Base-by-base conservation (phyloP, 768 basidiomycete species). In the Xerocomellus amylosporus region DNA sequence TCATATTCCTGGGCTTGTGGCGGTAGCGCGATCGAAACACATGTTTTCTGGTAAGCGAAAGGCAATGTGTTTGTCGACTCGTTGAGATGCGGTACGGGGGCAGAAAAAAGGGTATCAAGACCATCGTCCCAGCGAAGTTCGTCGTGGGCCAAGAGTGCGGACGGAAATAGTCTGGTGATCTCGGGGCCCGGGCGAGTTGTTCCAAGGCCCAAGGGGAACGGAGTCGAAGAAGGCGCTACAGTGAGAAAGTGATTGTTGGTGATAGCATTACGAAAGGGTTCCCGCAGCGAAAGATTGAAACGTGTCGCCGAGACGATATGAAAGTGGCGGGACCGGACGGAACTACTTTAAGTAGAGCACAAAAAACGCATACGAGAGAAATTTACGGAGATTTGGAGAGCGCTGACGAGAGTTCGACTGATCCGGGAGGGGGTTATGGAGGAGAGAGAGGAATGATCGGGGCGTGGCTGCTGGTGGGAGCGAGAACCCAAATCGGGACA, bases 401-500 rank as follows among this genome's bases (percentile, higher is more conserved):
- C 19, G 39, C 17, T 46, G 42, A 47, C 19, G 33, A 42, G 22
- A 48, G 22, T 19, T 62, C 33, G 55, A 38, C 24, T 49, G 58
- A 61, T 41, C 26, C 26, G 54, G 22, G 33, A 49, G 33, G 36
- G 28, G 30, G 37, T 30, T 51, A 26, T 33, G 28, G 20, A 38
- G 43, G 15, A 43, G 26, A 8, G 10, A 28, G 39, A 33, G 34
- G 34, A 45, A 41, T 49, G 55, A 66, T 65, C 61, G 52, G 30
- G 61, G 61, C 20, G 46, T 54, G 58, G 61, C 39, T 49, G 49
- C 51, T 14, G n/a, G 63, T 53, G 51, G 46, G 51, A 54, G 22
- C 47, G 38, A 37, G 46, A 36, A 44, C 39, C 61, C 9, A 12
- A 51, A 56, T 55, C 33, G 49, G 58, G 44, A 28, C 22, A 19